These are phyloP conservation scores for Pterocarpus santalinus DNA, from an alignment of 306 rosid species.

Conservation along the genomic window DNA sequence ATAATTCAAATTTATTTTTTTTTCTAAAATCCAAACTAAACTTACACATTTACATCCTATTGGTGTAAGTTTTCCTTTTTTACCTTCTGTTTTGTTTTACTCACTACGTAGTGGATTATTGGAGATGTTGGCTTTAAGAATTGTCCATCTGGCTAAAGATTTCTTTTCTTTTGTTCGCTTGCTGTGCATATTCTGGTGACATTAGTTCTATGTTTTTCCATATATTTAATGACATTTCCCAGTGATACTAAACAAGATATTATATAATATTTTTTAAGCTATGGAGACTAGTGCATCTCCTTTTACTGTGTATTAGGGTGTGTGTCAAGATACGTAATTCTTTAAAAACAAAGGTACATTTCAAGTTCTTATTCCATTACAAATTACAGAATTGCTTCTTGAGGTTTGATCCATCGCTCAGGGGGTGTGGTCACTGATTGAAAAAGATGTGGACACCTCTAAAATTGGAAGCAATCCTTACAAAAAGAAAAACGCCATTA, in stretches of 20 bases:
- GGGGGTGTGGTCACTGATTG: conserved; percentile 78
- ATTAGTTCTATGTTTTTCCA: conserved; percentile 1
- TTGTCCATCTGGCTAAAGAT: not conserved
- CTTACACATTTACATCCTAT: too few relatives aligned
- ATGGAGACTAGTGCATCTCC: not conserved
- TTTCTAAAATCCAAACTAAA: too few relatives aligned
- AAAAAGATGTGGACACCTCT: too few relatives aligned
- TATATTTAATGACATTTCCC: not conserved
- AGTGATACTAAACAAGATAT: not conserved
- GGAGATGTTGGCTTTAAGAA: conserved; percentile 19
- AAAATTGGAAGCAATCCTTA: too few relatives aligned
- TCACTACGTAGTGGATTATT: not conserved
- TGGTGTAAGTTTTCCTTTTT: not conserved
- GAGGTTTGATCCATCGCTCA: conserved; percentile 56
- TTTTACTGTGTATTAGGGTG: too few relatives aligned
- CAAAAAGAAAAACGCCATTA: too few relatives aligned
- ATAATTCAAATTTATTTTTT: too few relatives aligned
- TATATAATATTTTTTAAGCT: not conserved
- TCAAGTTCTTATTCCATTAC: not conserved
- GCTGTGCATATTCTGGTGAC: not conserved
- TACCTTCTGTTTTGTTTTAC: not conserved
- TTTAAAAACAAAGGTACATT: not conserved
- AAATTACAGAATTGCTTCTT: conserved; percentile 65
- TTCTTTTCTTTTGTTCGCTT: not conserved
- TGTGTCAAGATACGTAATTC: not conserved